These are phyloP conservation scores for Juglanconis oblonga DNA, from an alignment of 2,329 filamentous ascomycete species.

Conservation along the genomic window DNA sequence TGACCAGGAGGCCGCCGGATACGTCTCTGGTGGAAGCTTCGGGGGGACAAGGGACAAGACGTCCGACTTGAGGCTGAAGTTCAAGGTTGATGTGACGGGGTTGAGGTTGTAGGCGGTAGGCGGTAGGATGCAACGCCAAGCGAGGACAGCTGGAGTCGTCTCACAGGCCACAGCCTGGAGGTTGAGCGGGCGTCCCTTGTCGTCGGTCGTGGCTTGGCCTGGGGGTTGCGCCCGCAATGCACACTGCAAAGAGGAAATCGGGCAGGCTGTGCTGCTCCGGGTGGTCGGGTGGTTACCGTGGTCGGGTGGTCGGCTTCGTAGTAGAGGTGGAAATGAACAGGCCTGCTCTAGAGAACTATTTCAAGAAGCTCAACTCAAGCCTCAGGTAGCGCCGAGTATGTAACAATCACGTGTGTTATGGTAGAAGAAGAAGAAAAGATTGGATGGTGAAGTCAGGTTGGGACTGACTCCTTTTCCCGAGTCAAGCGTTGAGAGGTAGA, in stretches of 20 bases:
- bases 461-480: background rate
- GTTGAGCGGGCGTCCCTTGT: background rate
- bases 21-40: background rate
- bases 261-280: background rate
- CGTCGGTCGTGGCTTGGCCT: background rate
- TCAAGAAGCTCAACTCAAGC: background rate
- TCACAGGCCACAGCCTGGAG: too few species aligned
- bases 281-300: background rate
- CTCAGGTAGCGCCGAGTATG: background rate
- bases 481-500: background rate
- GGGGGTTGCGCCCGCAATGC: background rate
- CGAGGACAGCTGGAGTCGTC: background rate
- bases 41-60: too few species aligned
- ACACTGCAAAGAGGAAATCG: background rate
- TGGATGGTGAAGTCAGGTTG: background rate
- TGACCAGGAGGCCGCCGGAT: background rate
- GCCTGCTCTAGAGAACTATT: too few species aligned
- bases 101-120: background rate
- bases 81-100: too few species aligned
- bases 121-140: background rate
- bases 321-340: too few species aligned
- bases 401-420: background rate
- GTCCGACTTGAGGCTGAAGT: background rate
- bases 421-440: background rate
- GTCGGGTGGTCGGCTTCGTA: conserved; percentile 2